A percentile compares a stretch with the other conserved stretches of the same genome.
Evolutionary conservation across 306 rosid genomes (phyloP).

Genomic region (Arachis stenosperma): DNA sequence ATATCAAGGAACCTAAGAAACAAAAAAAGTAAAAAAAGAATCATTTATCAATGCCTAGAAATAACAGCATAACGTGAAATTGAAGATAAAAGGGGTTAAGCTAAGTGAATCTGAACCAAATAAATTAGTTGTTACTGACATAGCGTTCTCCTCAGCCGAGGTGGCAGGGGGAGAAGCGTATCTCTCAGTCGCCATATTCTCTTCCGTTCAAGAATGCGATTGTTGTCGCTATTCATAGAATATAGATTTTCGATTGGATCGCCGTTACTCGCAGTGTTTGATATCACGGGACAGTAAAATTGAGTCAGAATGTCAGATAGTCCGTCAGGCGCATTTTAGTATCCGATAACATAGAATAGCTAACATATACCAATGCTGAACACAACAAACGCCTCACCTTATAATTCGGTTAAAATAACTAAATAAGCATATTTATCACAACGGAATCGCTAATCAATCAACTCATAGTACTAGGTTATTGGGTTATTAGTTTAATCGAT

Average conservation of each 20-base stretch:
- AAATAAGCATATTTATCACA: no score
- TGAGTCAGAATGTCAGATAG: neutral
- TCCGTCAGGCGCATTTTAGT: slow-evolving; percentile 19
- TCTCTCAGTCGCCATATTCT: slow-evolving; percentile 62
- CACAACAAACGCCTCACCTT: neutral
- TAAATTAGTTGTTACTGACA: slow-evolving; percentile 43
- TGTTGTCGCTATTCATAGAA: neutral
- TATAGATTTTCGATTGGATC: slow-evolving; percentile 7
- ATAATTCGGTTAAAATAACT: slow-evolving; percentile 6
- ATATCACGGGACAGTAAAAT: neutral
- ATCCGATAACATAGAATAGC: neutral
- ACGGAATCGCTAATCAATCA: no score
- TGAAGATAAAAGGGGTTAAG: slow-evolving; percentile 11
- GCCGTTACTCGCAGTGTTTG: slow-evolving; percentile 16
- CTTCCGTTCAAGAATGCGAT: neutral
- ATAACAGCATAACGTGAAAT: neutral
- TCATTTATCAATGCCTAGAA: neutral
- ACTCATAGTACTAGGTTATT: no score
- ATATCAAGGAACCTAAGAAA: slow-evolving; percentile 79
- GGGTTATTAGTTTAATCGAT: no score
- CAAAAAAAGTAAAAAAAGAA: neutral
- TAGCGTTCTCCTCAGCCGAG: slow-evolving; percentile 60
- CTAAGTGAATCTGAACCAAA: neutral
- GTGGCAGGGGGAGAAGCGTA: slow-evolving; percentile 52
- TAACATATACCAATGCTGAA: neutral